Evolutionary conservation across 148 eudicot species (phyloP).

Genomic region (Rhododendron molle): DNA sequence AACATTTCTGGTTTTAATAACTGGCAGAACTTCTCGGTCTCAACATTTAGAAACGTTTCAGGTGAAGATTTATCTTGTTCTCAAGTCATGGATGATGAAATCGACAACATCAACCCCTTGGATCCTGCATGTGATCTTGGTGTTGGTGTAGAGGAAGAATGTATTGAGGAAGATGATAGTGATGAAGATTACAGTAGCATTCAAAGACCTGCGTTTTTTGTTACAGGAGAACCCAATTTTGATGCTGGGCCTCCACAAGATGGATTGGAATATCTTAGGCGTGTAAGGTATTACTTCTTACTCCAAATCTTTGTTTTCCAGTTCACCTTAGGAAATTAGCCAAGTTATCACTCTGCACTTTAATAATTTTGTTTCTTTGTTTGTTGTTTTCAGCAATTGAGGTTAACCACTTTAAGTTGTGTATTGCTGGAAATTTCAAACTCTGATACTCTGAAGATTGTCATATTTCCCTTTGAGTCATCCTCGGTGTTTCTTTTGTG

Average conservation of each 20-base stretch:
- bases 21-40: slow-evolving; percentile 14
- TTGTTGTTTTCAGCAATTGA: not conserved
- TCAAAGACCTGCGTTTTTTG: slow-evolving; percentile 72
- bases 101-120: slow-evolving; percentile 18
- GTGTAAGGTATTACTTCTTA: slow-evolving; percentile 62
- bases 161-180: slow-evolving; percentile 56
- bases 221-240: slow-evolving; percentile 89
- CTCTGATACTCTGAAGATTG: not conserved
- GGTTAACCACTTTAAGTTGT: not conserved
- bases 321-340: not conserved
- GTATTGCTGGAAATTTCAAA: not conserved
- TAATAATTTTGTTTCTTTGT: not conserved
- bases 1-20: not conserved
- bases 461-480: not conserved
- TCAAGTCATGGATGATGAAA: slow-evolving; percentile 28
- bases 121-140: slow-evolving; percentile 20
- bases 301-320: not conserved
- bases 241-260: slow-evolving; percentile 93
- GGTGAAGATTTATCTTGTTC: slow-evolving; percentile 44
- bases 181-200: slow-evolving; percentile 67
- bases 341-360: not conserved
- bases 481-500: not conserved
- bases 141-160: slow-evolving; percentile 37
- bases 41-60: slow-evolving; percentile 35
- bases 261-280: slow-evolving; percentile 91